These are phyloP conservation scores for Strobilomyces confusus DNA, from an alignment of 768 basidiomycete species.

Conservation along the genomic window DNA sequence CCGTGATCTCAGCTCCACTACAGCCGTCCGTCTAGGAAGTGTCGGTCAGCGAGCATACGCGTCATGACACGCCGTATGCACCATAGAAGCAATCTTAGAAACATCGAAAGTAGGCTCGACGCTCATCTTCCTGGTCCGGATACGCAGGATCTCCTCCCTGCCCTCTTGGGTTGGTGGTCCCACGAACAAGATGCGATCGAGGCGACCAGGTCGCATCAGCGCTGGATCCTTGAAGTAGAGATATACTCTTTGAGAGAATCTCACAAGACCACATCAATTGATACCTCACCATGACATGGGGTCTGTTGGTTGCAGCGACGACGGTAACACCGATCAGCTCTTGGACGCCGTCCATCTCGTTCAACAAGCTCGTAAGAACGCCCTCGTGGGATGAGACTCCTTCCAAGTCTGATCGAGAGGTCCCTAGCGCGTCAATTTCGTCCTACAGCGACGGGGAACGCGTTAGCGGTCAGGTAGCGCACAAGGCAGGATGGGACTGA, in stretches of 20 bases:
- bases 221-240: slow-evolving; percentile 72
- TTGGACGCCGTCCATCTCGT: slow-evolving; percentile 99
- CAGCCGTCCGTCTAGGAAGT: slow-evolving; percentile 79
- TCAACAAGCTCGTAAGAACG: slow-evolving; percentile 87
- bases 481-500: slow-evolving; percentile 35
- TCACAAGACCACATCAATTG: background rate
- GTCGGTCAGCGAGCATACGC: slow-evolving; percentile 3
- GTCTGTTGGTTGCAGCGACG: slow-evolving; percentile 93
- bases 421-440: slow-evolving; percentile 93
- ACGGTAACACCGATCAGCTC: slow-evolving; percentile 93
- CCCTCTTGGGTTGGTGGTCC: slow-evolving; percentile 83
- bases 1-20: slow-evolving; percentile 91
- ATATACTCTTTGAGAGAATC: background rate
- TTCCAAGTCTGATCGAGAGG: slow-evolving; percentile 59
- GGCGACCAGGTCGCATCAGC: slow-evolving; percentile 88
- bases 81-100: slow-evolving; percentile 63
- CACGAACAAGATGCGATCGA: slow-evolving; percentile 93
- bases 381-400: slow-evolving; percentile 69
- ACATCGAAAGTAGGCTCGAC: slow-evolving; percentile 69
- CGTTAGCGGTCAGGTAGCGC: background rate
- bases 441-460: slow-evolving; percentile 53
- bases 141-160: slow-evolving; percentile 79
- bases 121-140: slow-evolving; percentile 76
- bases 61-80: slow-evolving; percentile 26
- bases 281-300: slow-evolving; percentile 75